These are phyloP conservation scores for Draba incana DNA, from an alignment of 345 rosid species.

Conservation along the genomic window DNA sequence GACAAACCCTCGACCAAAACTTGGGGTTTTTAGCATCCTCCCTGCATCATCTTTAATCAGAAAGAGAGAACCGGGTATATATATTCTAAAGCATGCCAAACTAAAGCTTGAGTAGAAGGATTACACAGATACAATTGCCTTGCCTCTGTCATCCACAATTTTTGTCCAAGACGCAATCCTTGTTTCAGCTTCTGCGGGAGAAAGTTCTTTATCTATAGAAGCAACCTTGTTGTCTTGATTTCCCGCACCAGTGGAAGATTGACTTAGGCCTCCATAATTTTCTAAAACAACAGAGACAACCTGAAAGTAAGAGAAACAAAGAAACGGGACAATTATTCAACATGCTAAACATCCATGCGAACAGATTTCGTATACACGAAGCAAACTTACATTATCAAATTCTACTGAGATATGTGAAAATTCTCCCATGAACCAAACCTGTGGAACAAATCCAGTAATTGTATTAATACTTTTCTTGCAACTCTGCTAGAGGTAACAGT, in stretches of 20 bases:
- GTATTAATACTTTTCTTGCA: slow-evolving; percentile 7
- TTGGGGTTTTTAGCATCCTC: slow-evolving; percentile 58
- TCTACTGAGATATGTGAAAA: slow-evolving; percentile 69
- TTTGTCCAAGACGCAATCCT: slow-evolving; percentile 62
- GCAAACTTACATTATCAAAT: slow-evolving; percentile 65
- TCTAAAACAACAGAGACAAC: slow-evolving; percentile 73
- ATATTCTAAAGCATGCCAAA: slow-evolving; percentile 6
- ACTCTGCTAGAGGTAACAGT: not conserved
- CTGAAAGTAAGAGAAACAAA: slow-evolving; percentile 41
- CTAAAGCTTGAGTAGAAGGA: slow-evolving; percentile 35
- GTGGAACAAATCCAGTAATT: slow-evolving; percentile 9
- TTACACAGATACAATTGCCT: slow-evolving; percentile 57
- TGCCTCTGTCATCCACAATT: slow-evolving; percentile 66
- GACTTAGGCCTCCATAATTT: slow-evolving; percentile 51
- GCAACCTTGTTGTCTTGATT: slow-evolving; percentile 41
- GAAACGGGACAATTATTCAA: not conserved
- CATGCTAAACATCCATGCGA: slow-evolving; percentile 3
- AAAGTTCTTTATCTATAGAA: slow-evolving; percentile 38
- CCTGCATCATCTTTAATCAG: slow-evolving; percentile 40
- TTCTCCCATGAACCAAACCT: slow-evolving; percentile 87
- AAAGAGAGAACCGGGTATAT: not conserved
- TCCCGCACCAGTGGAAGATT: slow-evolving; percentile 27
- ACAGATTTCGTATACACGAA: slow-evolving; percentile 11
- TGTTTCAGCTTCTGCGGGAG: slow-evolving; percentile 45
- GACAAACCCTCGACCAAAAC: slow-evolving; percentile 76